Percentiles rank a stretch among this genome's conserved stretches.
Conservation (phyloP, 1,139 yeast genomes). For the Debaryomycetaceae sp. region DNA sequence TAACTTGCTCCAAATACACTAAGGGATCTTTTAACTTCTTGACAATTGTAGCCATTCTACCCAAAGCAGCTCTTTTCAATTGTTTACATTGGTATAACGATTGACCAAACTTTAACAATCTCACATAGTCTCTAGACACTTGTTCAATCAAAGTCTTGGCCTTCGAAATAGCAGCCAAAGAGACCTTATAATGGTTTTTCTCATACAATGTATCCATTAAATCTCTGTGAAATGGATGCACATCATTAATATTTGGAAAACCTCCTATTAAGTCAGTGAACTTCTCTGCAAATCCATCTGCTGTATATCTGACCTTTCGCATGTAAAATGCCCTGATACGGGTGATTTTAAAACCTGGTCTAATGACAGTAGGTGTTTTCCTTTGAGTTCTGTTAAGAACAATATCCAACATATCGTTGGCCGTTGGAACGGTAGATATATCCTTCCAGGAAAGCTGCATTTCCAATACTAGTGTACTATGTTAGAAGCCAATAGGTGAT, state of each 20-base stretch:
- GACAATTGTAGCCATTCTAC: constrained; percentile 98
- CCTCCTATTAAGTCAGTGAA: constrained; percentile 80
- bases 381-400: constrained; percentile 97
- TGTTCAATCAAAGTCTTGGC: constrained; percentile 94
- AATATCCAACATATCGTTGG: constrained; percentile 92
- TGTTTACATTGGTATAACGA: constrained; percentile 98
- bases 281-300: constrained; percentile 94
- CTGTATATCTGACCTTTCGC: constrained; percentile 95
- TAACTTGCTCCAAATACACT: constrained; percentile 91
- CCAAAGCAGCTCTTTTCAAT: constrained; percentile 95
- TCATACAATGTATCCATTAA: constrained; percentile 96
- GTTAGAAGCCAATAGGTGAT: not conserved
- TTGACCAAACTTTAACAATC: constrained; percentile 94
- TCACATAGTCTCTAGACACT: constrained; percentile 89
- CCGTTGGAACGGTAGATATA: constrained; percentile 88
- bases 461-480: constrained; percentile 9
- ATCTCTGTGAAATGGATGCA: constrained; percentile 98
- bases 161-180: constrained; percentile 91
- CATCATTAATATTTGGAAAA: constrained; percentile 95
- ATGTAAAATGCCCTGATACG: constrained; percentile 97
- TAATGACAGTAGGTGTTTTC: constrained; percentile 95
- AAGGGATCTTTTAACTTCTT: constrained; percentile 94
- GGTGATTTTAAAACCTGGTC: constrained; percentile 94
- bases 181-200: constrained; percentile 95
- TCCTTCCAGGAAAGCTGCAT: constrained; percentile 99